Conservation (phyloP, 75 land plant genomes). For the Selaginella tamariscina region DNA sequence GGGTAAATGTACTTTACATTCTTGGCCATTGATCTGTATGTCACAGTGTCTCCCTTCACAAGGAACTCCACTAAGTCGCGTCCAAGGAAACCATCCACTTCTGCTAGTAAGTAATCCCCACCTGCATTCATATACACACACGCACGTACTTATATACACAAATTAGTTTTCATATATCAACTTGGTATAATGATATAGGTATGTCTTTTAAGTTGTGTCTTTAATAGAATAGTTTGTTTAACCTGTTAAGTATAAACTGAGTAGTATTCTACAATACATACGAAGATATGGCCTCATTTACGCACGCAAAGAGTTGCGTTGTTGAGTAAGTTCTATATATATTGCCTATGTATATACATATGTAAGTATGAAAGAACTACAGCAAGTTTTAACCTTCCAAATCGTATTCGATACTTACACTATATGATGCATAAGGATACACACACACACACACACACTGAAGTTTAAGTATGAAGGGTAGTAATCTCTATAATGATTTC, state of each 20-base stretch:
- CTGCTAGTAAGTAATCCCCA: slow-evolving; percentile 51
- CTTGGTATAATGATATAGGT: not conserved
- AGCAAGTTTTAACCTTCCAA: too few relatives aligned
- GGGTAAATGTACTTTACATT: slow-evolving; percentile 78
- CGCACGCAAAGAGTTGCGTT: too few relatives aligned
- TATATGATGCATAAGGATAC: too few relatives aligned
- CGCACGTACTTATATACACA: not conserved
- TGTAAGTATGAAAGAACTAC: too few relatives aligned
- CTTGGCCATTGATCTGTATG: slow-evolving; percentile 61
- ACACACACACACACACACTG: too few relatives aligned
- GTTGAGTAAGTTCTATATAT: too few relatives aligned
- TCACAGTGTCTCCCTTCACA: slow-evolving; percentile 56
- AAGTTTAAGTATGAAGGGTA: too few relatives aligned
- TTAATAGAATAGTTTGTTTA: not conserved
- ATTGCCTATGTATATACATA: too few relatives aligned
- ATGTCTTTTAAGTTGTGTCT: not conserved
- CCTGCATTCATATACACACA: slow-evolving; percentile 20
- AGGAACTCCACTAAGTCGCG: slow-evolving; percentile 77
- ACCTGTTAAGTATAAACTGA: not conserved
- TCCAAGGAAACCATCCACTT: slow-evolving; percentile 77
- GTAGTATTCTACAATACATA: not conserved
- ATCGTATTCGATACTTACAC: too few relatives aligned
- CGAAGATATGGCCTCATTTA: too few relatives aligned
- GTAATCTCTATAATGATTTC: not conserved
- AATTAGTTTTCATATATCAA: not conserved